Conservation (phyloP, 805 yeast genomes). For the Candida pini region DNA sequence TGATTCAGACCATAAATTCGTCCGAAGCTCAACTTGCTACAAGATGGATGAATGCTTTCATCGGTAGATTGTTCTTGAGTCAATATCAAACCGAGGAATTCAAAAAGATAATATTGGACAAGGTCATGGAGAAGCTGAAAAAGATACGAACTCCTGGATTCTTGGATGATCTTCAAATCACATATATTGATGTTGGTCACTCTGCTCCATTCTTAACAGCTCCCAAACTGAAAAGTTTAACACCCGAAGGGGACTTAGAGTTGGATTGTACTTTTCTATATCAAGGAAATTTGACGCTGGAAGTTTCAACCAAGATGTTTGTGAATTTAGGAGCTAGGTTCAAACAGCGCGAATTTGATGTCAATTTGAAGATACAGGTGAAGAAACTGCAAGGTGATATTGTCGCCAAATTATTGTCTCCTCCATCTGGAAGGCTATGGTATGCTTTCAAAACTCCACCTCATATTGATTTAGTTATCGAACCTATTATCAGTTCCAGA, state of each 20-base stretch:
- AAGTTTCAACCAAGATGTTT: constrained; percentile 74
- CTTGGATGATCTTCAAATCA: constrained; percentile 74
- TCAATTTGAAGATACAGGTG: constrained; percentile 65
- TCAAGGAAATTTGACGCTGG: constrained; percentile 69
- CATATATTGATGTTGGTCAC: constrained; percentile 66
- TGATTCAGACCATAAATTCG: constrained; percentile 74
- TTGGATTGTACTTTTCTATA: constrained; percentile 60
- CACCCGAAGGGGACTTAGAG: constrained; percentile 74
- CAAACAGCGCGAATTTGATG: constrained; percentile 65
- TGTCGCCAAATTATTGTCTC: constrained; percentile 68
- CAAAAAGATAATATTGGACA: constrained; percentile 49
- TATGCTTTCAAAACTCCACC: constrained; percentile 83
- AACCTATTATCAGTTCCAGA: constrained; percentile 86
- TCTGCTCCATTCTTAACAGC: constrained; percentile 76
- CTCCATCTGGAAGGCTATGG: constrained; percentile 91
- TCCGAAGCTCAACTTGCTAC: constrained; percentile 79
- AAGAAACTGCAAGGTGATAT: constrained; percentile 70
- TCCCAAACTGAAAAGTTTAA: constrained; percentile 61
- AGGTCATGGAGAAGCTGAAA: constrained; percentile 64
- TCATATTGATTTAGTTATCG: constrained; percentile 63
- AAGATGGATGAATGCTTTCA: constrained; percentile 84
- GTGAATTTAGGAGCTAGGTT: constrained; percentile 72
- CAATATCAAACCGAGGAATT: constrained; percentile 67
- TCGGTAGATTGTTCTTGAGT: constrained; percentile 78
- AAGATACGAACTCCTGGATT: constrained; percentile 85